Base-by-base conservation (phyloP, 1,284 basidiomycete genomes). In the Sporisorium sorghi region DNA sequence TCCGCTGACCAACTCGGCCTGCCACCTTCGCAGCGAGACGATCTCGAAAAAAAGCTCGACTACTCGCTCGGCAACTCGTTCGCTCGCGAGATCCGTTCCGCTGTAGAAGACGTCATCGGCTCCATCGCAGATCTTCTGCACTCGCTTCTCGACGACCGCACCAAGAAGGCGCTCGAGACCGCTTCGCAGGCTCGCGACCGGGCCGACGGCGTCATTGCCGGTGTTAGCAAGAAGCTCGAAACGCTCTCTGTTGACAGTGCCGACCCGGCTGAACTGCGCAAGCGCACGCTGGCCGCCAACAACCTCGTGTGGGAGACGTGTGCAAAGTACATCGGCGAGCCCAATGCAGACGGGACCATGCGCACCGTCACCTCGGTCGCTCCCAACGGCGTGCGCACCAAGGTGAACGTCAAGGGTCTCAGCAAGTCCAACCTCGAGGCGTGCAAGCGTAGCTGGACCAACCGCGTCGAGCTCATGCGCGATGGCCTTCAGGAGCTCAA, bases 391-490 rank as follows among this genome's bases (percentile, higher is more conserved):
- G 58, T 62, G 7, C 53, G 67, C 40, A 70, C 66, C 51, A 74
- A 74, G 43, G 72, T 74, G 17, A 55, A 62, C 23, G 58, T 70
- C 48, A 70, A 70, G 19, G 68, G 78, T 8, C 62, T 80, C 39
- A 76, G 76, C 49, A 70, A 54, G 30, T 70, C 66, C 55, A 80
- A 80, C 46, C 61, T 63, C 17, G 76, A 80, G 56, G 78, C 78
- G 8, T 58, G 64, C 46, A 61, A 64, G 33, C 65, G 68, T 24
- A 63, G 64, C 47, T 77, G 74, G 74, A 74, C 63, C 42, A 73
- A 71, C 44, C 56, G 68, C 7, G 67, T 72, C 50, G 65, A 75
- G 17, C 56, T 78, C 46, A 66, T 80, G 69, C 58, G 72, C 3
- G 78, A 80, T 43, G 72, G 76, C 21, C 51, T 75, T 14, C 56